A percentile compares a stretch with the other conserved stretches of the same genome.
phyloP scores from a whole-genome alignment of 805 yeast genomes.

The Candida sanyiensis region DNA sequence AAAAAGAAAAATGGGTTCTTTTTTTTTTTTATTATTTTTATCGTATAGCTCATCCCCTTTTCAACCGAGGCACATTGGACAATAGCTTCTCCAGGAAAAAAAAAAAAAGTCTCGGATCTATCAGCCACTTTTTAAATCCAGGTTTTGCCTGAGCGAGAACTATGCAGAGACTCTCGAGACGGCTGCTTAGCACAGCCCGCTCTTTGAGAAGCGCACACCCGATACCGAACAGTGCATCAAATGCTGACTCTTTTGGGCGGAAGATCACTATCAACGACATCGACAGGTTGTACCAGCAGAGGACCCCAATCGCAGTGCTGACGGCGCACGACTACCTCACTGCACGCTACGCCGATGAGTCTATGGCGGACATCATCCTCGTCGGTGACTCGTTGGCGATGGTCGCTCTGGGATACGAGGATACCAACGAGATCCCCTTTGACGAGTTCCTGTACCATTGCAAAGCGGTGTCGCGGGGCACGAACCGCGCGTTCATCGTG shows the following conservation, averaged over 20 bases:
- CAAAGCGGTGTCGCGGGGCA: slow-evolving; percentile 71
- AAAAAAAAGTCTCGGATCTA: neutral
- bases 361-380: slow-evolving; percentile 63
- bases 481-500: slow-evolving; percentile 55
- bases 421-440: slow-evolving; percentile 68
- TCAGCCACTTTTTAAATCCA: neutral
- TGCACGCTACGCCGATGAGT: slow-evolving; percentile 58
- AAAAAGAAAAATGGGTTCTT: neutral
- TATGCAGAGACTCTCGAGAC: neutral
- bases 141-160: neutral
- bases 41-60: too few relatives aligned
- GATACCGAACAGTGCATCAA: neutral
- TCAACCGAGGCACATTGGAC: neutral
- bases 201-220: slow-evolving; percentile 1
- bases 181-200: neutral
- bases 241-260: slow-evolving; percentile 1
- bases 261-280: slow-evolving; percentile 36
- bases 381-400: slow-evolving; percentile 93
- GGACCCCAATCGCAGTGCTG: slow-evolving; percentile 45
- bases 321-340: slow-evolving; percentile 89
- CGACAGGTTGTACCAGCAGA: slow-evolving; percentile 27
- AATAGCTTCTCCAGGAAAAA: too few relatives aligned
- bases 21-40: too few relatives aligned
- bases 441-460: slow-evolving; percentile 79
- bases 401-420: slow-evolving; percentile 79